These are phyloP conservation scores for Aquilaria agallochum DNA, from an alignment of 441 rosid genomes.

Conservation along the genomic window DNA sequence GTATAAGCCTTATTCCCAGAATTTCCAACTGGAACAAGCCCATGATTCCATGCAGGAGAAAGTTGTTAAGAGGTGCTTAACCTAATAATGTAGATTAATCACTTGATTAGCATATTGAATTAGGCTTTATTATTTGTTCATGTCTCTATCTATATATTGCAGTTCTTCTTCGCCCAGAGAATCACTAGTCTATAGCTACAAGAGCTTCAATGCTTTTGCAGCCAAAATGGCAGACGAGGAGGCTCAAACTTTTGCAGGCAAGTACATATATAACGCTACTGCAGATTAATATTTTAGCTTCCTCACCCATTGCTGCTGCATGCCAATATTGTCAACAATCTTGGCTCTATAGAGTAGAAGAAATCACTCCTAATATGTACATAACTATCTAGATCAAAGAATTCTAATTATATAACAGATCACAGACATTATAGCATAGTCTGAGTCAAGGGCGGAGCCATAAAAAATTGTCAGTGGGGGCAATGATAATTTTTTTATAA, in stretches of 20 bases:
- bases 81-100: neutral
- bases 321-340: no score
- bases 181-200: constrained; percentile 34
- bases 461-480: no score
- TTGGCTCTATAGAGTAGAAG: no score
- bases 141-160: constrained; percentile 4
- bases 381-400: no score
- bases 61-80: constrained; percentile 34
- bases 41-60: constrained; percentile 36
- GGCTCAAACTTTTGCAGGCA: constrained; percentile 29
- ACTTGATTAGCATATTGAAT: neutral
- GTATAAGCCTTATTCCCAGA: constrained; percentile 20
- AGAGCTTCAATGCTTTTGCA: constrained; percentile 42
- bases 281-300: no score
- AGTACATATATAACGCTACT: neutral
- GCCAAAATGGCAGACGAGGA: constrained; percentile 33
- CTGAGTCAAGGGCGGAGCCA: no score
- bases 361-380: no score
- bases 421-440: no score
- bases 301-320: no score
- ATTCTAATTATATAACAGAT: no score
- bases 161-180: constrained; percentile 32
- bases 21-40: constrained; percentile 6
- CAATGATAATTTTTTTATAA: no score
- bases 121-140: neutral